These are phyloP conservation scores for Russula lepida DNA, from an alignment of 768 basidiomycete species.

Conservation along the genomic window DNA sequence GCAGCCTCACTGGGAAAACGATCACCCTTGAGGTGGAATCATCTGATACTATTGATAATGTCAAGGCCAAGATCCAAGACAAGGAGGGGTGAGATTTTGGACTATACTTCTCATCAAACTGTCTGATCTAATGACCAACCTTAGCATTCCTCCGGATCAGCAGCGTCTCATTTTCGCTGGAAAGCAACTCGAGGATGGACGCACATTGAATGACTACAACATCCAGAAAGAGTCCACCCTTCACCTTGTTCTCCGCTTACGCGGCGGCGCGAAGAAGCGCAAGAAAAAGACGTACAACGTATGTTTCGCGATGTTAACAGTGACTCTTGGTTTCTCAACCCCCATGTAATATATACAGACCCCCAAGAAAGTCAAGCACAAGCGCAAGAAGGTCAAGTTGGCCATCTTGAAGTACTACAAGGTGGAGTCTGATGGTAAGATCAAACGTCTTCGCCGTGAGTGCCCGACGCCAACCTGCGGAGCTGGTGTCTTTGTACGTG, in stretches of 20 bases:
- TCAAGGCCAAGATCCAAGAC: conserved; percentile 96
- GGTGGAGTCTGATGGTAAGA: conserved; percentile 96
- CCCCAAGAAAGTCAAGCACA: conserved; percentile 19
- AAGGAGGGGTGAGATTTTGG: conserved; percentile 77
- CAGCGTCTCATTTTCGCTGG: conserved; percentile 99
- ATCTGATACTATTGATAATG: conserved; percentile 96
- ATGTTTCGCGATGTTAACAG: conserved; percentile 25
- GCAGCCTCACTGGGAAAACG: conserved; percentile 95
- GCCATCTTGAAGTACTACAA: conserved; percentile 99
- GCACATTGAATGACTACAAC: conserved; percentile 92
- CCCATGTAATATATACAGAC: conserved; percentile 14
- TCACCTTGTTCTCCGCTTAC: conserved; percentile 92
- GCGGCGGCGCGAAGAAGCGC: conserved; percentile 99
- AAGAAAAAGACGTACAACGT: conserved; percentile 99
- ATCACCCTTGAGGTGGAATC: conserved; percentile 98
- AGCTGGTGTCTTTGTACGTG: conserved; percentile 74
- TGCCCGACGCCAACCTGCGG: conserved; percentile 79
- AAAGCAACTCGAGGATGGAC: conserved; percentile 98
- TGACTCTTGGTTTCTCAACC: not conserved
- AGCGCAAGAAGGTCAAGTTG: conserved; percentile 86
- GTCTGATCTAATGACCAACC: not conserved
- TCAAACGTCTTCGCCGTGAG: conserved; percentile 97
- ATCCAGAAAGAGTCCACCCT: conserved; percentile 99
- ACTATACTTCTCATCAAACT: not conserved
- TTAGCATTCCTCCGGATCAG: conserved; percentile 84